Evolutionary conservation across 2,329 filamentous ascomycete species (phyloP).

Genomic region (Chrysosphaeria jannelii): DNA sequence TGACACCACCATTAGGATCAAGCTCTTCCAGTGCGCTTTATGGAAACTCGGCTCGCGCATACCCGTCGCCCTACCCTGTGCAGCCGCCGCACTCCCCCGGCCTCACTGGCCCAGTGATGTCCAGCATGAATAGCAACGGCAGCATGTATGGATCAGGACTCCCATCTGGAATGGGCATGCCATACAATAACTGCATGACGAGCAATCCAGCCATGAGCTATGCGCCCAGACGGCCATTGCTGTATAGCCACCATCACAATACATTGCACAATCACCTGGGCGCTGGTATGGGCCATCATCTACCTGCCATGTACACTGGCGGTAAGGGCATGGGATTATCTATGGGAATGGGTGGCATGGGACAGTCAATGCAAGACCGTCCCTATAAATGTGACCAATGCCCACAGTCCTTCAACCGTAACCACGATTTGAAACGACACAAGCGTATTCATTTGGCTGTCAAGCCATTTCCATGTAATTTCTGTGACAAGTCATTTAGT

Average conservation of each 20-base stretch:
- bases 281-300: conserved; percentile 6
- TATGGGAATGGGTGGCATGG: conserved; percentile 23
- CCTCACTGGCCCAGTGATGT: conserved; percentile 2
- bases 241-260: conserved; percentile 3
- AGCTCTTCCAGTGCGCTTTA: too few relatives aligned
- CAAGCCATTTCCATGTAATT: conserved; percentile 76
- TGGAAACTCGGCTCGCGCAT: too few relatives aligned
- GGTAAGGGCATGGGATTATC: conserved; percentile 35
- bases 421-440: conserved; percentile 87
- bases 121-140: conserved; percentile 2
- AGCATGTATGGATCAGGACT: too few relatives aligned
- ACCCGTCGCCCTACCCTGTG: not conserved
- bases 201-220: not conserved
- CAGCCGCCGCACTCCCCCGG: conserved; percentile 2
- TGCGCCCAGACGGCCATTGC: conserved; percentile 1
- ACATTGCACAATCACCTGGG: conserved; percentile 9
- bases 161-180: conserved; percentile 2
- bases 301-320: conserved; percentile 22
- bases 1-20: too few relatives aligned
- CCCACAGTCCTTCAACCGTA: conserved; percentile 78
- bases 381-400: conserved; percentile 91
- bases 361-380: conserved; percentile 31
- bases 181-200: conserved; percentile 1
- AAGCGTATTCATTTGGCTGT: conserved; percentile 85
- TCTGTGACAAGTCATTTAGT: conserved; percentile 91